Base-by-base conservation (phyloP, 2,329 filamentous ascomycete genomes). In the Zymoseptoria brevis region DNA sequence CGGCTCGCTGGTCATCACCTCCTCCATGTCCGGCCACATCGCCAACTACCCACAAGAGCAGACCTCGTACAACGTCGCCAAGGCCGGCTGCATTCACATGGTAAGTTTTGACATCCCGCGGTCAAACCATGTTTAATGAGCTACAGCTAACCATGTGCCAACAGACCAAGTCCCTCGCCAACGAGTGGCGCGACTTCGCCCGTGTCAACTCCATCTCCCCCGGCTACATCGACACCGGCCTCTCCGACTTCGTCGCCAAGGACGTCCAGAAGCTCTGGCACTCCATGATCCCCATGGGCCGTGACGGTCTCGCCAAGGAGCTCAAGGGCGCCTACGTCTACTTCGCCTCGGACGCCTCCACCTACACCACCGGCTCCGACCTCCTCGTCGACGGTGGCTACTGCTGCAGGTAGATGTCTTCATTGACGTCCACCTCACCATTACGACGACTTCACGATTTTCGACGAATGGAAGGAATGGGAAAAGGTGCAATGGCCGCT, bases 41-140 rank as follows among this genome's bases (percentile, higher is more conserved):
- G 89, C 91, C 81, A 93, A 93, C 83, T 91, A 86, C 79, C 89
- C 85, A 26, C 85, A 87, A 73, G 83, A 87, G 74, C 85, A 87
- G 71, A 84, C 82, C 26, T 79, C 77, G n/a, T 85, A 85, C 75
- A 85, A 85, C 68, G 81, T 82, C 52, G 81, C 84, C 64, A 87
- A 87, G 78, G 84, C 85, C 49, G 84, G 83, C 61, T 85, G 82
- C 69, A 85, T 87, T 66, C 68, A 70, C 68, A 69, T 70, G 73
- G 26, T 29, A 4, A 29, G 26, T 29, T 29, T 4, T 29, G 26
- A 29, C 8, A 26, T 6, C 7, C 24, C 24, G 24, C 24, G 21
- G 21, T 4, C 24, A 26, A 4, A 6, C 7, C 24, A 26, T 26
- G 3, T 8, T 26, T 5, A 26, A 26, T 26, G 24, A 26, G 26